Evolutionary conservation across 495 filamentous ascomycete species (phyloP).

Genomic region (Pseudevernia furfuracea): DNA sequence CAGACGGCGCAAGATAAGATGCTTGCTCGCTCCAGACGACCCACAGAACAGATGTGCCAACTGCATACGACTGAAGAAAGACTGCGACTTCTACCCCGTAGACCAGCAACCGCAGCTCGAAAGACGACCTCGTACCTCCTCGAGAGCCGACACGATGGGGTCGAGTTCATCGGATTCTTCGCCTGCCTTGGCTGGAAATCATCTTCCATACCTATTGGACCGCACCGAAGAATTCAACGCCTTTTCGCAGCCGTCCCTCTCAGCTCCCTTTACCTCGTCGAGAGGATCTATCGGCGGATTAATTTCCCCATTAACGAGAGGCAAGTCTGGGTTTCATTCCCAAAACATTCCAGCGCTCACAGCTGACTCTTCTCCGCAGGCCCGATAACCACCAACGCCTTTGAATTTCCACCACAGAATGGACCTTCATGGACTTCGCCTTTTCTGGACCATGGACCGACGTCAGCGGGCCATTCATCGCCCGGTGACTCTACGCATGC

Average conservation of each 20-base stretch:
- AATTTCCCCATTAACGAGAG: slow-evolving; percentile 25
- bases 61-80: slow-evolving; percentile 93
- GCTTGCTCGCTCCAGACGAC: slow-evolving; percentile 72
- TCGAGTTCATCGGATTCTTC: slow-evolving; percentile 41
- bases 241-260: slow-evolving; percentile 37
- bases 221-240: slow-evolving; percentile 38
- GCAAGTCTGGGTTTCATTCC: slow-evolving; percentile 9
- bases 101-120: slow-evolving; percentile 67
- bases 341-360: not conserved
- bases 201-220: slow-evolving; percentile 25
- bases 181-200: slow-evolving; percentile 32
- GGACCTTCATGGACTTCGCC: slow-evolving; percentile 23
- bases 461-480: slow-evolving; percentile 25
- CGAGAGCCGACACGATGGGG: slow-evolving; percentile 36
- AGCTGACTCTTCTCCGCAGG: slow-evolving; percentile 6
- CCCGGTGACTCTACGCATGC: slow-evolving; percentile 24
- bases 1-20: slow-evolving; percentile 90
- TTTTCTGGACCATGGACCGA: slow-evolving; percentile 23
- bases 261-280: slow-evolving; percentile 19
- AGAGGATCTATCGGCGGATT: slow-evolving; percentile 18
- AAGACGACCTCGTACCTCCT: slow-evolving; percentile 42
- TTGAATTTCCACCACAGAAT: slow-evolving; percentile 24
- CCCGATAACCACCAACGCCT: slow-evolving; percentile 21
- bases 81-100: slow-evolving; percentile 90
- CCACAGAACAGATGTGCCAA: slow-evolving; percentile 81